Base-by-base conservation (phyloP, 2,329 filamentous ascomycete genomes). In the Ambrosiella xylebori region DNA sequence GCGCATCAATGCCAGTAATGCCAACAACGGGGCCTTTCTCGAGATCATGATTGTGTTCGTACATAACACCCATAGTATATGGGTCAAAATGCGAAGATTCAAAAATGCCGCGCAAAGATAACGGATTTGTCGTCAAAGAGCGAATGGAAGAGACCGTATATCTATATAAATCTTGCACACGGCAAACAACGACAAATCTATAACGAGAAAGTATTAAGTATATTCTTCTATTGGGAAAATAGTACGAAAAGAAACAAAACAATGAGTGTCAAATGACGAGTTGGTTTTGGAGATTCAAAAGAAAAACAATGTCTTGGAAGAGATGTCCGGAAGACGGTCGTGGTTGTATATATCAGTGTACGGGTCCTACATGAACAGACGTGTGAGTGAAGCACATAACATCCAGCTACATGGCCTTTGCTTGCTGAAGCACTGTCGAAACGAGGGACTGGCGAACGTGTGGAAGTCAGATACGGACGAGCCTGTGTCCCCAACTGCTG, bases 1-100 rank as follows among this genome's bases (percentile, higher is more conserved):
- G 50, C 15, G 39, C 39, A 12, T 58, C 55, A 35, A 19, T 58
- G 51, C 36, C 41, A 36, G 35, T 49, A 35, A 54, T 35, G 40
- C 40, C 17, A 39, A 54, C 41, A 39, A 50, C 44, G n/a, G 51
- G 39, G 35, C 59, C 59, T 44, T 58, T 60, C 15, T 60, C 59
- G 12, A 58, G 44, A 49, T 60, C 59, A 37, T 53, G 49, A 2
- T 52, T 27, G 49, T 53, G 50, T 15, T 51, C 19, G 47, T 51
- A 51, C 27, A 51, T 27, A 17, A 52, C 44, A 12, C 54, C 58
- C 58, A 59, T 59, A 12, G 27, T 49, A 36, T 27, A 41, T 9
- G 17, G 47, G 17, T 7, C 27, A 51, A 9, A 19, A 41, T 56
- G 39, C 19, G 40, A 19, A 15, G 40, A 47, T 12, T 47, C 5